Base-by-base conservation (phyloP, 306 rosid species). In the Sicyos edulis region DNA sequence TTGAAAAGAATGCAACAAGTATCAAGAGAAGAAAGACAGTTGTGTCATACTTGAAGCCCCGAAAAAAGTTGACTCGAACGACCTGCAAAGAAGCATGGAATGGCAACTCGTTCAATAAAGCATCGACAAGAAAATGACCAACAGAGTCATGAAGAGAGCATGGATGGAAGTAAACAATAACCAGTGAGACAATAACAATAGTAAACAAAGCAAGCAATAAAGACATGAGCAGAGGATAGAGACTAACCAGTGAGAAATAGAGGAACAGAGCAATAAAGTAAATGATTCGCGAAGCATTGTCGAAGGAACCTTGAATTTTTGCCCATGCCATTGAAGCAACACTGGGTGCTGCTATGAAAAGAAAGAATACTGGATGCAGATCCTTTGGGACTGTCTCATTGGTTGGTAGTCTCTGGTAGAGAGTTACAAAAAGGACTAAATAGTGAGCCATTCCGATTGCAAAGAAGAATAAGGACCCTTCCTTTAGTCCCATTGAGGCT, bases 311-410 rank as follows among this genome's bases (percentile, higher is more conserved):
- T 78, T 90, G 96, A 59, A 92, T 82, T 66, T 13, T 90, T 59
- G 92, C 86, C 96, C 96, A 92, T 3, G 98, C 91, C 96, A 86
- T 88, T 34, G 98, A 92, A 44, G 98, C 98, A 51, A 85, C 90
- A 37, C 96, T 92, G n/a, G 98, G 98, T 54, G 96, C 91, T 24
- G 98, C 98, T 54, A 92, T 95, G 82, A 92, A 92, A 12, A 92
- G 84, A 69, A 90, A 88, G 85, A 92, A 92, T 5, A 92, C 98
- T 2, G 96, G 98, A 76, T 92, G 98, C 1, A 89, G 85, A 44
- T 92, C 98, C 82, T 92, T 92, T 6, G 98, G 98, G 44, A 92
- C 87, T 10, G 98, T 86, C 80, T 83, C 92, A 77, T 86, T 90
- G 50, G 98, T 88, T 9, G 96, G 91, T 29, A 92, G 92, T 59